phyloP scores from a whole-genome alignment of 257 asterid species.

The Schizonepeta tenuifolia region DNA sequence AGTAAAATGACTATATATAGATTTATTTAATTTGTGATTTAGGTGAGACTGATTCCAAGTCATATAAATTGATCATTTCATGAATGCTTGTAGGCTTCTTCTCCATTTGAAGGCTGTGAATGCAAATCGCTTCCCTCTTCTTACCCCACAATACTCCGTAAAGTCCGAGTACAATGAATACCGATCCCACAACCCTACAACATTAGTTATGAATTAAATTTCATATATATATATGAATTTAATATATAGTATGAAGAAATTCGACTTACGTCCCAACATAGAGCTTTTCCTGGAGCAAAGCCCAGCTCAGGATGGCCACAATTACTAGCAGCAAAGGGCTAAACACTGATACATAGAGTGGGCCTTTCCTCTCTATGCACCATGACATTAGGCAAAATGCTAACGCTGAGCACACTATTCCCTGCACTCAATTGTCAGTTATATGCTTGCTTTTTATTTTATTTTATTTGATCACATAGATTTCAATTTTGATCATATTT shows the following conservation, averaged over 20 bases:
- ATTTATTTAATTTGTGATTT: neutral
- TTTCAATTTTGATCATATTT: too few relatives aligned
- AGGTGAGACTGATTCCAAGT: constrained; percentile 39
- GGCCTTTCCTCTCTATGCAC: constrained; percentile 83
- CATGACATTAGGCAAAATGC: constrained; percentile 74
- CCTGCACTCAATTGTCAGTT: constrained; percentile 42
- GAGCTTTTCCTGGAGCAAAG: constrained; percentile 69
- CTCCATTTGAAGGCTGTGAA: constrained; percentile 1
- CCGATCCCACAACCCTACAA: constrained; percentile 67
- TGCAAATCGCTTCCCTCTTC: constrained; percentile 48
- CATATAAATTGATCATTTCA: too few relatives aligned
- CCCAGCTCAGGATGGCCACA: constrained; percentile 90
- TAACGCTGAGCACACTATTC: constrained; percentile 76
- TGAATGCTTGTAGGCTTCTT: neutral
- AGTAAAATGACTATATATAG: neutral
- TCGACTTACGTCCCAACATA: constrained; percentile 67
- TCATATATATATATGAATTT: neutral
- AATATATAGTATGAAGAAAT: neutral
- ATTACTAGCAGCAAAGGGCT: constrained; percentile 82
- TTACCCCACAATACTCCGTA: constrained; percentile 88
- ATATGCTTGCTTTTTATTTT: too few relatives aligned
- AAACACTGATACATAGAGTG: constrained; percentile 81
- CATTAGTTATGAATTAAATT: neutral
- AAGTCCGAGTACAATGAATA: constrained; percentile 67
- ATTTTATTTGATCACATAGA: too few relatives aligned